Conservation (phyloP, 2,329 filamentous ascomycete genomes). For the Cucurbitaria berberidis region DNA sequence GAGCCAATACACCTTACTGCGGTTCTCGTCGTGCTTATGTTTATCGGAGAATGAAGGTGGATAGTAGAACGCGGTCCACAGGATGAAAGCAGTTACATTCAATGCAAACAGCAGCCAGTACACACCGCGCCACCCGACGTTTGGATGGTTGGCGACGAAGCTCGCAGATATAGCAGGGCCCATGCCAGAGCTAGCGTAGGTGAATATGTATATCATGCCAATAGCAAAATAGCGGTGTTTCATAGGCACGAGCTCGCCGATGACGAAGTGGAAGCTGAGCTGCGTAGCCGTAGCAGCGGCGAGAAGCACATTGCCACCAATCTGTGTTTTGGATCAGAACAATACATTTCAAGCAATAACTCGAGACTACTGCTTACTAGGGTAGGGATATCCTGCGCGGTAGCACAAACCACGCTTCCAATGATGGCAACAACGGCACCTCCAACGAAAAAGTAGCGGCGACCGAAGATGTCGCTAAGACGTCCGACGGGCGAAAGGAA, state of each 20-base stretch:
- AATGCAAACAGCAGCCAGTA: constrained; percentile 29
- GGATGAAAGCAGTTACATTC: constrained; percentile 19
- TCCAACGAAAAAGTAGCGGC: constrained; percentile 39
- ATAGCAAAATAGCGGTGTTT: constrained; percentile 27
- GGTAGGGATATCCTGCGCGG: constrained; percentile 14
- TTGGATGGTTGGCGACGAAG: constrained; percentile 21
- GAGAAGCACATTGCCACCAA: constrained; percentile 13
- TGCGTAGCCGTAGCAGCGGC: constrained; percentile 17
- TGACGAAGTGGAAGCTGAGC: constrained; percentile 24
- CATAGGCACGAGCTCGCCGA: constrained; percentile 31
- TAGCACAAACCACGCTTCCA: constrained; percentile 19
- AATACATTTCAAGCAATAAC: neutral
- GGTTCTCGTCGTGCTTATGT: constrained; percentile 18
- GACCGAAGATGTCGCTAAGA: constrained; percentile 26
- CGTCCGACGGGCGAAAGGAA: constrained; percentile 12
- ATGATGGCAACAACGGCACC: constrained; percentile 35
- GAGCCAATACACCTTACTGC: constrained; percentile 26
- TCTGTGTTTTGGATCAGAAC: neutral
- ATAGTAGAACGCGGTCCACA: constrained; percentile 28
- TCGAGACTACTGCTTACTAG: constrained; percentile 5
- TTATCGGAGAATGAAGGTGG: constrained; percentile 26
- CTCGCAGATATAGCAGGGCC: constrained; percentile 18
- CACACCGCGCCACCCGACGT: constrained; percentile 25
- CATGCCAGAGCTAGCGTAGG: constrained; percentile 19
- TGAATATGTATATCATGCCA: constrained; percentile 21